phyloP scores from a whole-genome alignment of 2,329 filamentous ascomycete species.

The Penicillium frequentans region DNA sequence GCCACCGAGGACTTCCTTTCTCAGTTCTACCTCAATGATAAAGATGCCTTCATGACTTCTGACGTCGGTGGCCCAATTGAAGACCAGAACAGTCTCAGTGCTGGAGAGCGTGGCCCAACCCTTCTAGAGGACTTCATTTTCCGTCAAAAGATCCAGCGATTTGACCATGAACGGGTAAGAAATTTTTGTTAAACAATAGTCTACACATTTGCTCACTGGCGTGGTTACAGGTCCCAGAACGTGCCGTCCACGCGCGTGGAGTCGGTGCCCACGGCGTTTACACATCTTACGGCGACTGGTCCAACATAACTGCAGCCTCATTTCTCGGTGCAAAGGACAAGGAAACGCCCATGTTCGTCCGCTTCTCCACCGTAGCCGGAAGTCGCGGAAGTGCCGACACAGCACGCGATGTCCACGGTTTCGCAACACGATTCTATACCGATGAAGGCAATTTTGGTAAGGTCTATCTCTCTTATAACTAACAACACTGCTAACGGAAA shows the following conservation, averaged over 20 bases:
- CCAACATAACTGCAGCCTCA: slow-evolving; percentile 67
- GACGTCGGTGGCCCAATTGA: slow-evolving; percentile 68
- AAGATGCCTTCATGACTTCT: slow-evolving; percentile 59
- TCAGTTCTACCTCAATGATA: slow-evolving; percentile 54
- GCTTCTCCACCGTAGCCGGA: slow-evolving; percentile 73
- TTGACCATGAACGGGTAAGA: slow-evolving; percentile 68
- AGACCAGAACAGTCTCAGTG: slow-evolving; percentile 66
- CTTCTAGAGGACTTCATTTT: slow-evolving; percentile 72
- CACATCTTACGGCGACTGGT: slow-evolving; percentile 64
- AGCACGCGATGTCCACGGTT: slow-evolving; percentile 71
- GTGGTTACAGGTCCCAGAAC: slow-evolving; percentile 54
- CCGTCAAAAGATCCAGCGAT: slow-evolving; percentile 69
- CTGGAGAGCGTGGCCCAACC: slow-evolving; percentile 66
- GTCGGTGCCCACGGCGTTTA: slow-evolving; percentile 70
- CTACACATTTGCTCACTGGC: background rate
- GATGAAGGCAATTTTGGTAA: slow-evolving; percentile 67
- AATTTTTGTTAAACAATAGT: background rate
- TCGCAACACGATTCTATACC: slow-evolving; percentile 69
- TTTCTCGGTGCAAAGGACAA: slow-evolving; percentile 62
- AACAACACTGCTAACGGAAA: background rate
- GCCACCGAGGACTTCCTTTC: slow-evolving; percentile 44
- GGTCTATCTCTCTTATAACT: background rate
- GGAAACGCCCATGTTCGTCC: slow-evolving; percentile 65
- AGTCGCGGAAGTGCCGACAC: slow-evolving; percentile 69
- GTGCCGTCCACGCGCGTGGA: slow-evolving; percentile 69